phyloP scores from a whole-genome alignment of 352 stramenopile species.

The Pythium insidiosum region DNA sequence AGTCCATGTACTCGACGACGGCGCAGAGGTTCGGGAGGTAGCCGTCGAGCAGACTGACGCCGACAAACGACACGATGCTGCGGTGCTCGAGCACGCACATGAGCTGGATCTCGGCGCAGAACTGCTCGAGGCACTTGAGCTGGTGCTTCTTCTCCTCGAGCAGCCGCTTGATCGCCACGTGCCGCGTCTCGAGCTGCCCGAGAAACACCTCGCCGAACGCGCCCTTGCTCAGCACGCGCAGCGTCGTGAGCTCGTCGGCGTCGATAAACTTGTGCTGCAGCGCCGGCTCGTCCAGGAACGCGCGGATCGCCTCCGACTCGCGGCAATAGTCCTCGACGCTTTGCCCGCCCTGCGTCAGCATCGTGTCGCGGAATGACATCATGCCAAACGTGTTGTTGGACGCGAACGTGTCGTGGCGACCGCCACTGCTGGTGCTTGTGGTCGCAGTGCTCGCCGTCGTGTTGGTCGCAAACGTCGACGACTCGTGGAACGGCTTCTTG shows the following conservation, averaged over 20 bases:
- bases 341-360: conserved; percentile 15
- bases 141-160: conserved; percentile 50
- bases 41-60: conserved; percentile 67
- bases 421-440: not conserved
- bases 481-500: conserved; percentile 1
- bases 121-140: conserved; percentile 48
- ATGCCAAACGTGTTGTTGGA: not conserved
- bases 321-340: conserved; percentile 48
- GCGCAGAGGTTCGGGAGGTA: conserved; percentile 57
- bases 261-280: conserved; percentile 42
- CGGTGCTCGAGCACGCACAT: conserved; percentile 65
- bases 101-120: conserved; percentile 60
- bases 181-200: conserved; percentile 50
- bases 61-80: conserved; percentile 71
- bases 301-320: conserved; percentile 42
- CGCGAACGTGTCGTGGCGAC: not conserved
- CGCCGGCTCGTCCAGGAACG: conserved; percentile 41
- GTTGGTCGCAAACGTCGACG: not conserved
- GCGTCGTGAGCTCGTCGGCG: conserved; percentile 59
- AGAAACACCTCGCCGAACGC: conserved; percentile 70
- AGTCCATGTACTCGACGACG: conserved; percentile 77
- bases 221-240: conserved; percentile 56
- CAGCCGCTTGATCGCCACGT: conserved; percentile 70
- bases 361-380: not conserved
- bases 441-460: not conserved